phyloP scores from a whole-genome alignment of 805 yeast genomes.

The Yarrowia sp. region DNA sequence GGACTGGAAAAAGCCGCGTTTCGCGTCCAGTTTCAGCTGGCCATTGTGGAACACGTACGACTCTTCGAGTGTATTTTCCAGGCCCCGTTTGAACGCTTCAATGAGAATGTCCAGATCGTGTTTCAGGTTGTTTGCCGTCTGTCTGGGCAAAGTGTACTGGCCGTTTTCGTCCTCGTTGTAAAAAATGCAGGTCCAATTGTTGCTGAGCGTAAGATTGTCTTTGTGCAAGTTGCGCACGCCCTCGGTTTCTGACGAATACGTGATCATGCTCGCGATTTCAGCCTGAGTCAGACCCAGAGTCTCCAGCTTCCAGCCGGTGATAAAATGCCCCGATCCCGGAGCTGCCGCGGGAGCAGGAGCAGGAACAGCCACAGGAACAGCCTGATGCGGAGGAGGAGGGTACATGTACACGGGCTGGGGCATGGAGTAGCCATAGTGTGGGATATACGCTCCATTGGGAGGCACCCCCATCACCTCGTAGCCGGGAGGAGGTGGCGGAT shows the following conservation, averaged over 20 bases:
- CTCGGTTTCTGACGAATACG: constrained; percentile 16
- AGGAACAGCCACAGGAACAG: background rate
- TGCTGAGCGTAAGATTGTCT: constrained; percentile 23
- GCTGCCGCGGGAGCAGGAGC: background rate
- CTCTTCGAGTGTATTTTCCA: background rate
- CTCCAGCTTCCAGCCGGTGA: constrained; percentile 31
- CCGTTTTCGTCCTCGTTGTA: constrained; percentile 17
- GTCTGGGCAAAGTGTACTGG: constrained; percentile 6
- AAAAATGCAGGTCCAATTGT: constrained; percentile 30
- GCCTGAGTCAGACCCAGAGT: background rate
- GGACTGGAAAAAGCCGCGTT: constrained; percentile 12
- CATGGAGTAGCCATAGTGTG: background rate
- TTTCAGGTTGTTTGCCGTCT: constrained; percentile 2
- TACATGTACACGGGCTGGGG: constrained; percentile 9
- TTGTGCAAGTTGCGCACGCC: constrained; percentile 13
- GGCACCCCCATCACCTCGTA: constrained; percentile 2
- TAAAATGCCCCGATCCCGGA: constrained; percentile 24
- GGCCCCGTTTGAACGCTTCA: background rate
- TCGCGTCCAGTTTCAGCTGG: constrained; percentile 10
- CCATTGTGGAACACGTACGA: constrained; percentile 23
- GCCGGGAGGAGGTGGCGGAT: constrained; percentile 1
- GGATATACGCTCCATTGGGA: background rate
- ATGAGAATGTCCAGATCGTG: background rate
- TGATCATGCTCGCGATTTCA: background rate
- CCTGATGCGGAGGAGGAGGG: background rate